Conservation (phyloP, 805 yeast genomes). For the Yarrowia alimentaria region DNA sequence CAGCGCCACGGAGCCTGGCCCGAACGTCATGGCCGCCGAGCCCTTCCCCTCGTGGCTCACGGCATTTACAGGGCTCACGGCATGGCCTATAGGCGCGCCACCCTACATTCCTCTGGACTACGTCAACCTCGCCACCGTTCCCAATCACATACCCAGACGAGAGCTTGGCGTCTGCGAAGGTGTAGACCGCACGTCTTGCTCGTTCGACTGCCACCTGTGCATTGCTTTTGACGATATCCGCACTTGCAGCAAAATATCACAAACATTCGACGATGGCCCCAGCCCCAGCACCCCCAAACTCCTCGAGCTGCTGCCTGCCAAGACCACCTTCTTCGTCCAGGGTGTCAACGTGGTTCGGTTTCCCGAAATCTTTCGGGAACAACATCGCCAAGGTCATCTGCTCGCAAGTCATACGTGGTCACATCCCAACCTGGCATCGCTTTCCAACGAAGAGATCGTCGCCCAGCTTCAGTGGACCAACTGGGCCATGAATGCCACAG, state of each 20-base stretch:
- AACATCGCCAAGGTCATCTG: constrained; percentile 65
- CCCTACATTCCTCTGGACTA: constrained; percentile 83
- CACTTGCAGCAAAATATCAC: constrained; percentile 72
- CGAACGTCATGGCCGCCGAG: constrained; percentile 31
- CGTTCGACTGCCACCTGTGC: constrained; percentile 85
- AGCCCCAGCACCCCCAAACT: constrained; percentile 64
- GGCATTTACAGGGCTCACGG: constrained; percentile 65
- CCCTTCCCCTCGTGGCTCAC: constrained; percentile 80
- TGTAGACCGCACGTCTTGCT: constrained; percentile 56
- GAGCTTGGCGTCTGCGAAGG: constrained; percentile 54
- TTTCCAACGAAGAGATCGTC: constrained; percentile 74
- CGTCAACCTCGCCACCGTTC: constrained; percentile 56
- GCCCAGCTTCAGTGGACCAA: constrained; percentile 94
- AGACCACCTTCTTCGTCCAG: constrained; percentile 78
- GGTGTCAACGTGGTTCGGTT: constrained; percentile 76
- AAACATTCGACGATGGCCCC: constrained; percentile 96
- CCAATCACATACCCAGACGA: constrained; percentile 43
- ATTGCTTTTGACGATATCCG: constrained; percentile 70
- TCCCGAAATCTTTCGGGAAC: constrained; percentile 67
- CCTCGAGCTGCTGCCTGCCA: constrained; percentile 49
- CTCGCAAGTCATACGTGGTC: constrained; percentile 92
- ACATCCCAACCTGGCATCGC: constrained; percentile 76
- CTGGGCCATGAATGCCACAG: constrained; percentile 98
- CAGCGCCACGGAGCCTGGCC: not conserved
- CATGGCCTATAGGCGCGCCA: constrained; percentile 80